Percentiles rank a stretch among this genome's conserved stretches.
phyloP scores from a whole-genome alignment of 2,329 filamentous ascomycete genomes.

The Ophiostoma piceae region DNA sequence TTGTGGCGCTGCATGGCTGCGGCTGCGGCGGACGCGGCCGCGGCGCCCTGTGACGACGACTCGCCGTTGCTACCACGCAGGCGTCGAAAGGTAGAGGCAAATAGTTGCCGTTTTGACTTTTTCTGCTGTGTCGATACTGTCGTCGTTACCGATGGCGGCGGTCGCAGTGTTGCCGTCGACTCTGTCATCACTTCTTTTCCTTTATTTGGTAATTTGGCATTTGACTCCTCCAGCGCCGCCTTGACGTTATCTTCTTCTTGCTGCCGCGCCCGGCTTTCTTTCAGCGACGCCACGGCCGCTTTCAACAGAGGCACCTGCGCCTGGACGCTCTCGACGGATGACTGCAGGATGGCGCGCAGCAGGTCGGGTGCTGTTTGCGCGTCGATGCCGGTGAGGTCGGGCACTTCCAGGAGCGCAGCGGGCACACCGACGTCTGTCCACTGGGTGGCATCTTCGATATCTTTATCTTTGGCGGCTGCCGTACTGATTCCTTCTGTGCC shows the following conservation, averaged over 20 bases:
- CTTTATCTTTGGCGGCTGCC: background rate
- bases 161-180: background rate
- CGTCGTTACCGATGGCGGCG: background rate
- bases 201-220: background rate
- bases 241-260: background rate
- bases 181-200: background rate
- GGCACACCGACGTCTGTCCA: conserved; percentile 48
- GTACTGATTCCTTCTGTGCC: background rate
- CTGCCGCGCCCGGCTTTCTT: background rate
- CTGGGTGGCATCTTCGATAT: conserved; percentile 18
- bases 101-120: background rate
- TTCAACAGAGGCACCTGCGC: conserved; percentile 31
- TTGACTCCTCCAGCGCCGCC: background rate
- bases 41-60: conserved; percentile 1
- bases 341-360: conserved; percentile 36
- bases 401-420: conserved; percentile 36
- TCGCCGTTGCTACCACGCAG: background rate
- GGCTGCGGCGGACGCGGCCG: conserved; percentile 25
- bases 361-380: conserved; percentile 29
- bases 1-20: conserved; percentile 11
- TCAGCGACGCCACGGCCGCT: background rate
- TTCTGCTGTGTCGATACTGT: background rate
- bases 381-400: conserved; percentile 32
- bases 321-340: conserved; percentile 45
- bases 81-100: background rate